Percentiles rank a stretch among this genome's conserved stretches.
phyloP scores from a whole-genome alignment of 768 basidiomycete species.

The Tricholoma matsutake region DNA sequence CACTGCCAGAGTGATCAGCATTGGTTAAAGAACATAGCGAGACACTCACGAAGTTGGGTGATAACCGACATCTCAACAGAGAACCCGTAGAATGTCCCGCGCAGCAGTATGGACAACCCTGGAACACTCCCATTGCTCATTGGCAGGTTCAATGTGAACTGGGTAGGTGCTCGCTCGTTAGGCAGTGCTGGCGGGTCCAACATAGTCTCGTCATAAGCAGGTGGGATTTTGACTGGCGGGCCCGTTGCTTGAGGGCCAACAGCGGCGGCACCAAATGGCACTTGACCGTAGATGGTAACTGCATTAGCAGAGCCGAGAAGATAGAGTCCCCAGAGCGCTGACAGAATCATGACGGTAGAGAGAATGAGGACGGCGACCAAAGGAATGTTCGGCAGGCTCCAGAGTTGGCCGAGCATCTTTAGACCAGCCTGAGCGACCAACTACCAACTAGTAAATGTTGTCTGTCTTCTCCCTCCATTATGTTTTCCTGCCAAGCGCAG shows the following conservation, averaged over 20 bases:
- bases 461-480: too few species aligned
- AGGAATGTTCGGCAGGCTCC: background rate
- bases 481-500: too few species aligned
- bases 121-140: slow-evolving; percentile 27
- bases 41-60: slow-evolving; percentile 59
- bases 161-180: slow-evolving; percentile 34
- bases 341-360: slow-evolving; percentile 9
- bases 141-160: slow-evolving; percentile 43
- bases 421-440: too few species aligned
- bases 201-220: slow-evolving; percentile 51
- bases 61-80: slow-evolving; percentile 75
- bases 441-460: too few species aligned
- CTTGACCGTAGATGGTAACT: slow-evolving; percentile 33
- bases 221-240: slow-evolving; percentile 31
- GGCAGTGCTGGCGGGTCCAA: slow-evolving; percentile 51
- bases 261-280: slow-evolving; percentile 20
- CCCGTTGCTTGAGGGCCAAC: slow-evolving; percentile 20
- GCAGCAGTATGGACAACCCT: slow-evolving; percentile 37
- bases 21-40: slow-evolving; percentile 3
- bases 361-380: background rate
- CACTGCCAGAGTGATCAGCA: slow-evolving; percentile 30
- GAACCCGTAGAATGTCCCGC: slow-evolving; percentile 67
- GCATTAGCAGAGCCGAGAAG: slow-evolving; percentile 10
- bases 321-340: slow-evolving; percentile 9
- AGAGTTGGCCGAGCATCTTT: background rate